Evolutionary conservation across 2,329 filamentous ascomycete genomes (phyloP), one percentile per base, ranked within the genome.

Genomic region (Sclerotinia minor): DNA sequence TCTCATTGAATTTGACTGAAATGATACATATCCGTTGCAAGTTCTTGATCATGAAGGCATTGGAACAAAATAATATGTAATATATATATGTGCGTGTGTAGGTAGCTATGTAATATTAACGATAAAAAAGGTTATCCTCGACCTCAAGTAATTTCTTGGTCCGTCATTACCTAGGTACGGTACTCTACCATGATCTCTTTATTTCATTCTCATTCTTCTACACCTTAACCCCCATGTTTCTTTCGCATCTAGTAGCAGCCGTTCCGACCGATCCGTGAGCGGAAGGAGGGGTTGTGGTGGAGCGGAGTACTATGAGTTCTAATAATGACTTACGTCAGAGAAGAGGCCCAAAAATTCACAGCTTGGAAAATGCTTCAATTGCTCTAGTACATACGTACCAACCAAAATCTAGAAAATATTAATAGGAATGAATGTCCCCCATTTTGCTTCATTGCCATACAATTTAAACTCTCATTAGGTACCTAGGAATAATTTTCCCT

Each of bases 311-410:
- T 8, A 6, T 9, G 35, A 35, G 5, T 35, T 35, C 35, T 6
- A 35, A 32, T 60, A 41, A 47, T 55, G 29, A 55, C 53, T 19
- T 60, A 49, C 58, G 58, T 35, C 58, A 41, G 54, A 8, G 24
- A 24, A 26, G 26, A 50, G 26, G 44, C 45, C 59, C 26, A 50
- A 45, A 63, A 63, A 35, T 32, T 49, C 29, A 50, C 13, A 50
- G 45, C 45, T 63, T 38, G 45, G 45, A 35, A 63, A 50, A 63
- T 38, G 59, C 45, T 63, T 63, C 59, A 63, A 11, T 50, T 17
- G 8, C 21, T 19, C 21, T 19, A 19, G 8, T 47, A 38, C 38
- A 9, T 3, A 21, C 45, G 8, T 47, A 38, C 38, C 38, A 13
- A 21, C 45, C 45, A 47, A 21, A n/a, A 24, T 21, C 44, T 35